Evolutionary conservation across 1,284 basidiomycete genomes (phyloP).

Genomic region (Vanrija pseudolonga): DNA sequence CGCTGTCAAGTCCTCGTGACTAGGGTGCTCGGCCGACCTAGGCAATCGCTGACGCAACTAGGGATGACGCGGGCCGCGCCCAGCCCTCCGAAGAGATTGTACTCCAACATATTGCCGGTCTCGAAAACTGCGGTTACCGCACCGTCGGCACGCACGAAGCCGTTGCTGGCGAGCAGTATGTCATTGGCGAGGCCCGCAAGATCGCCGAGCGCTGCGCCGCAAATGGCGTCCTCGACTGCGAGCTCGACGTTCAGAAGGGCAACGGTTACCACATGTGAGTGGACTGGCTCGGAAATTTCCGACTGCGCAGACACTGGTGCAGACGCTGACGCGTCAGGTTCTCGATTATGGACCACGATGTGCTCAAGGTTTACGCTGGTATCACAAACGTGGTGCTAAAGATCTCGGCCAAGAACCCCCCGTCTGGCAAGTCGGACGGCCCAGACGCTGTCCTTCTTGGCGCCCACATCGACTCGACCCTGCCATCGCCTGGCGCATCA

Average conservation of each 20-base stretch:
- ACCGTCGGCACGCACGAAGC: constrained; percentile 90
- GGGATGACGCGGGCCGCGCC: constrained; percentile 27
- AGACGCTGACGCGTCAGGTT: constrained; percentile 56
- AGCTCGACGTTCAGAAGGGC: constrained; percentile 81
- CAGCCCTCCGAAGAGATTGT: constrained; percentile 42
- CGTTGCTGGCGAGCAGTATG: constrained; percentile 77
- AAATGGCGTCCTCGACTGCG: constrained; percentile 66
- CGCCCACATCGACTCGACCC: constrained; percentile 73
- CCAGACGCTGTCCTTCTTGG: constrained; percentile 83
- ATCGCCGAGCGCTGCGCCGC: constrained; percentile 62
- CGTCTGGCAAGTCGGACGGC: constrained; percentile 58
- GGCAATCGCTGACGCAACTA: constrained; percentile 2
- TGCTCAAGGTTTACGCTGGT: constrained; percentile 88
- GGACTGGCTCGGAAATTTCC: no score
- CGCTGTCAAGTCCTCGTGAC: neutral
- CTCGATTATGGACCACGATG: constrained; percentile 74
- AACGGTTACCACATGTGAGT: constrained; percentile 76
- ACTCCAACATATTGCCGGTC: constrained; percentile 38
- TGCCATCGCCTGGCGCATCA: constrained; percentile 71
- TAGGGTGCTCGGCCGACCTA: neutral
- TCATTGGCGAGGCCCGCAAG: constrained; percentile 63
- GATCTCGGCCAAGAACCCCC: constrained; percentile 57
- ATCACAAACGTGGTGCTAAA: constrained; percentile 86
- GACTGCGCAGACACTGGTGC: neutral
- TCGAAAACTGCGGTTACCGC: constrained; percentile 81